Evolutionary conservation across 1,284 basidiomycete genomes (phyloP), one percentile per base, ranked within the genome.

Genomic region (Gomphus bonarii): DNA sequence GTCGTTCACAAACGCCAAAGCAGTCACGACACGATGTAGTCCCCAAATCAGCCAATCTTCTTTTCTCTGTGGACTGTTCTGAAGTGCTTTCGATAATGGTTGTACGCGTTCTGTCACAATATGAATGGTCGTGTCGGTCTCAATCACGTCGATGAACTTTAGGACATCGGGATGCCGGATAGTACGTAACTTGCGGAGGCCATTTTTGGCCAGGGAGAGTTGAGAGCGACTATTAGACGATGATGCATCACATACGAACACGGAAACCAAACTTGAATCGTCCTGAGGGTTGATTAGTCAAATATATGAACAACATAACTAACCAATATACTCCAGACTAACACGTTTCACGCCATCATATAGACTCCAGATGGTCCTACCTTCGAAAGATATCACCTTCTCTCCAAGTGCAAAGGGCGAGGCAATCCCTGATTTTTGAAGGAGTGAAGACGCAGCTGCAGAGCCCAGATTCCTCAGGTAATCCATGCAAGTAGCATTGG

Each of bases 21-120:
- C 95, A 59, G 91, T 90, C 89, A 93, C 62, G 25, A 44, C 28
- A 43, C 91, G 81, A 71, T 93, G 89, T 16, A 98, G 72, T 6
- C 95, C 95, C 95, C 95, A 99, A 3, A 93, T 72, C 36, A 95
- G 71, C 92, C 93, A 98, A 62, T 95, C 91, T 62, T 92, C 85
- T 61, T 74, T 76, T 60, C 84, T 84, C 61, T 80, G 82, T 50
- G 72, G 74, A 64, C 72, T 76, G 64, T 84, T 88, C 44, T 79
- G 73, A 47, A 95, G 69, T 1, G 81, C 80, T n/a, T 74, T 71
- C 35, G 80, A 75, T 7, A 99, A 73, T 3, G 93, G 91, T 20
- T 81, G 77, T 7, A 98, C 88, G 3, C 89, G 86, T 71, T 99
- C 97, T 0, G 95, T 97, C 73, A 97, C 90, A 64, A 99, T 91